These are phyloP conservation scores for Eleusine coracana DNA, from an alignment of 176 grass and related monocot species.

Conservation along the genomic window DNA sequence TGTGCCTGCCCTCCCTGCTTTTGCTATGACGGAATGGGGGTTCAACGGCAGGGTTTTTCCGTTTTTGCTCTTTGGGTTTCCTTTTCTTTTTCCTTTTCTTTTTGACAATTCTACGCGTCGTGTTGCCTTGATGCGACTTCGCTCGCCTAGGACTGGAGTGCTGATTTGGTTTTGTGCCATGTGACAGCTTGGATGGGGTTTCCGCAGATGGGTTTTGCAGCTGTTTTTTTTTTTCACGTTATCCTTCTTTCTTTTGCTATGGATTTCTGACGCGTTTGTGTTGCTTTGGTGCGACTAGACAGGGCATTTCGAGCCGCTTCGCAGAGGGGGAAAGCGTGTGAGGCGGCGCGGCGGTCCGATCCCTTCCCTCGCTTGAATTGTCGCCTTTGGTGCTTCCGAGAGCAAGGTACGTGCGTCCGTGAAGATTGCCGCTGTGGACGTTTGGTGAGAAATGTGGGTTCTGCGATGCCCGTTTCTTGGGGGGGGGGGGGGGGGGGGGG, in stretches of 20 bases:
- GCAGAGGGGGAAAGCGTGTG: slow-evolving; percentile 3
- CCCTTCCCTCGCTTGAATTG: background rate
- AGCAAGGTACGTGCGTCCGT: background rate
- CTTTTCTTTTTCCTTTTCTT: background rate
- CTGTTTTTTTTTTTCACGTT: background rate
- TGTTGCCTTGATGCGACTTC: background rate
- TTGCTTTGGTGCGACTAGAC: background rate
- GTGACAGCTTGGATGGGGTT: background rate
- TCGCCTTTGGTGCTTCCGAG: background rate
- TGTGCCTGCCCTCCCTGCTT: background rate
- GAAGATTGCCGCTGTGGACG: background rate
- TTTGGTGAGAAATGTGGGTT: slow-evolving; percentile 8
- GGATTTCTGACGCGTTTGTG: slow-evolving; percentile 13
- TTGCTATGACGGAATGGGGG: background rate
- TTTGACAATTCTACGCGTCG: background rate
- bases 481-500: too few relatives aligned
- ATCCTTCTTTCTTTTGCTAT: background rate
- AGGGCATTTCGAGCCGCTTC: background rate
- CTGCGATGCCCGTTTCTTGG: background rate
- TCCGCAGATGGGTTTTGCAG: background rate
- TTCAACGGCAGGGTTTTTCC: slow-evolving; percentile 5
- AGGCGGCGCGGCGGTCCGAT: background rate
- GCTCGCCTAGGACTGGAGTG: background rate
- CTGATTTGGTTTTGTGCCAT: background rate
- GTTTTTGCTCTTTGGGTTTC: background rate